A percentile compares a stretch with the other conserved stretches of the same genome.
Conservation (phyloP, 768 basidiomycete genomes). For the Galerina marginata region DNA sequence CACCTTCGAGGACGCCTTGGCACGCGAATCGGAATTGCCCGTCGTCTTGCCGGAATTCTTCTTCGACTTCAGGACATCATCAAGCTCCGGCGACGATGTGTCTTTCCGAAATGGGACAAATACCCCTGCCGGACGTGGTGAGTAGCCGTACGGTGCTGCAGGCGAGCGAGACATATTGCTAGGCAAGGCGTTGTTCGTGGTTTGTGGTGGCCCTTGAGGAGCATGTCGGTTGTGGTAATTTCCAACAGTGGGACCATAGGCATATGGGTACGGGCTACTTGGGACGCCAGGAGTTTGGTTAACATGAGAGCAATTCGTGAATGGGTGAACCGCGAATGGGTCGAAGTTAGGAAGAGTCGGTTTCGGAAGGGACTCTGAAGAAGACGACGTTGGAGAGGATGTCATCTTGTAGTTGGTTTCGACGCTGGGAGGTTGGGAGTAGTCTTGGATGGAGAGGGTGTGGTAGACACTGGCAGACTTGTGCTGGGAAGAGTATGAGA, state of each 20-base stretch:
- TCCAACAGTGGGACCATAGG: slow-evolving; percentile 15
- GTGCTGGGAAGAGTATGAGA: background rate
- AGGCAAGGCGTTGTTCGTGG: background rate
- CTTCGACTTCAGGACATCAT: slow-evolving; percentile 21
- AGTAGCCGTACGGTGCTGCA: slow-evolving; percentile 8
- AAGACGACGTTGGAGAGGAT: slow-evolving; percentile 25
- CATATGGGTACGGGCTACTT: slow-evolving; percentile 14
- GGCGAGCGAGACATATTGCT: slow-evolving; percentile 11
- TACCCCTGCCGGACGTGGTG: slow-evolving; percentile 11
- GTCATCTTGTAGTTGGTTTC: slow-evolving; percentile 6
- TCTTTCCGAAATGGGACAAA: slow-evolving; percentile 24
- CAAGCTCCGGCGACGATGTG: slow-evolving; percentile 24
- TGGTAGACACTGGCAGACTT: background rate
- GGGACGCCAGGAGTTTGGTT: slow-evolving; percentile 12
- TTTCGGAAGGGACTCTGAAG: slow-evolving; percentile 12
- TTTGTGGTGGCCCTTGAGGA: slow-evolving; percentile 5
- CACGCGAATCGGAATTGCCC: too few relatives aligned
- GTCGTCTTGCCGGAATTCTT: slow-evolving; percentile 2
- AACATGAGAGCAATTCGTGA: slow-evolving; percentile 34
- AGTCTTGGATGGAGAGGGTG: background rate
- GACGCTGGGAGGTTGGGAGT: background rate
- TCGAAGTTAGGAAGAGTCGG: slow-evolving; percentile 30
- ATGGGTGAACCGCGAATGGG: slow-evolving; percentile 35
- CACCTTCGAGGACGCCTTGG: background rate
- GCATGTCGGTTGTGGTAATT: background rate